Evolutionary conservation across 2,329 filamentous ascomycete genomes (phyloP).

Genomic region (Neofusicoccum ribis): DNA sequence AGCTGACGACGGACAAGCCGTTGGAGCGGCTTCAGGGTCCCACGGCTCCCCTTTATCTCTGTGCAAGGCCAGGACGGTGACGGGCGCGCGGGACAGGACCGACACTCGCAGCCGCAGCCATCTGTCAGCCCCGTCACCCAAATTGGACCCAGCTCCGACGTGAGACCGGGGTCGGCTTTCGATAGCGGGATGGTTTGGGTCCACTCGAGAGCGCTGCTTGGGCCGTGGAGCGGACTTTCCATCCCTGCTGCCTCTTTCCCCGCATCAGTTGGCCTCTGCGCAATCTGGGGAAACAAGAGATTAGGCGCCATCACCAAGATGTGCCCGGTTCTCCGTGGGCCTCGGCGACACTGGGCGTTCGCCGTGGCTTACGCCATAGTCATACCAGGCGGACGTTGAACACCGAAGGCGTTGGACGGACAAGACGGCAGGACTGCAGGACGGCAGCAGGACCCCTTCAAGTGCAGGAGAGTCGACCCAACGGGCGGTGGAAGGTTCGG

Average conservation of each 20-base stretch:
- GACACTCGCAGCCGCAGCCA: background rate
- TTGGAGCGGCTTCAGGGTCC: background rate
- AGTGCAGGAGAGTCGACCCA: background rate
- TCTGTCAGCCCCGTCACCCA: background rate
- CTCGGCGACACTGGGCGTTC: background rate
- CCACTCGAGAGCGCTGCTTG: background rate
- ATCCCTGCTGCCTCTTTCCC: background rate
- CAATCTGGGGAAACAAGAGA: slow-evolving; percentile 3
- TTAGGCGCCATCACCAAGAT: background rate
- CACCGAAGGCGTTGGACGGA: background rate
- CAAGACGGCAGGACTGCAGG: background rate
- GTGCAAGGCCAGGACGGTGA: background rate
- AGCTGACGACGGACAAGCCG: background rate
- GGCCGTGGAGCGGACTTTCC: background rate
- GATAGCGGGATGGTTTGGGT: background rate
- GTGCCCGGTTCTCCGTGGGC: background rate
- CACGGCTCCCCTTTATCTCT: background rate
- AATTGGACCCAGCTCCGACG: background rate
- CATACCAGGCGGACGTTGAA: background rate
- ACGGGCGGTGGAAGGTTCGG: background rate
- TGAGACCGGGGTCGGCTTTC: background rate
- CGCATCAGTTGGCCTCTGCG: background rate
- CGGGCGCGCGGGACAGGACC: background rate
- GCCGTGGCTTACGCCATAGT: background rate
- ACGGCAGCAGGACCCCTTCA: background rate